phyloP scores from a whole-genome alignment of 441 rosid genomes.

The Erodium moschatum region DNA sequence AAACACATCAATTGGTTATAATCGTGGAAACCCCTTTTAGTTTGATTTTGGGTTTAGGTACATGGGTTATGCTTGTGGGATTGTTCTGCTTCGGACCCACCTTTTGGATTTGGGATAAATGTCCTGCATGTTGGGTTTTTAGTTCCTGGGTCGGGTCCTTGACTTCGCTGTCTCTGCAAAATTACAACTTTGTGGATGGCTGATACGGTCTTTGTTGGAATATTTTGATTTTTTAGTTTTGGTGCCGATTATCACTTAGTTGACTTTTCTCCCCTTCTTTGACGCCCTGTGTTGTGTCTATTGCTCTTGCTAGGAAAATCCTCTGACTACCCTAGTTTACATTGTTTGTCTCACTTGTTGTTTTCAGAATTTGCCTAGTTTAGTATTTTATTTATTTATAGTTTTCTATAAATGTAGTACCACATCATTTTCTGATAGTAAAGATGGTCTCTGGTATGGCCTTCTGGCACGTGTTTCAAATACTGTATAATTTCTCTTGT shows the following conservation, averaged over 20 bases:
- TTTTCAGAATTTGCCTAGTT: neutral
- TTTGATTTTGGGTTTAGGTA: constrained; percentile 2
- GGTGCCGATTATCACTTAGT: neutral
- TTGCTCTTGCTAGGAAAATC: constrained; percentile 1
- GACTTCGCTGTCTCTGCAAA: neutral
- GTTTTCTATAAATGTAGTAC: neutral
- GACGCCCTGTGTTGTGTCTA: neutral
- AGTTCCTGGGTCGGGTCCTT: constrained; percentile 2
- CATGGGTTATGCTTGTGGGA: constrained; percentile 6
- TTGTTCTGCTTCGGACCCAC: constrained; percentile 9
- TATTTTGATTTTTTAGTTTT: neutral
- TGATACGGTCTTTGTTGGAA: neutral
- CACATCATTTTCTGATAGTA: constrained; percentile 1
- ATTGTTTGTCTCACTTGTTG: neutral
- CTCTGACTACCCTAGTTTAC: neutral
- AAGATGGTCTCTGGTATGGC: neutral
- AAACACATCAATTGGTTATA: constrained; percentile 3
- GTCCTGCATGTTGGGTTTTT: constrained; percentile 8
- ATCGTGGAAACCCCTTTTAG: constrained; percentile 9
- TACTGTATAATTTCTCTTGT: neutral
- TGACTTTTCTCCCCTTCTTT: neutral
- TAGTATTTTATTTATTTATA: neutral
- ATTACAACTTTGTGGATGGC: neutral
- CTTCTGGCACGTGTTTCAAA: neutral
- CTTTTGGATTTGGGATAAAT: constrained; percentile 4